Conservation (phyloP, 2,329 filamentous ascomycete species). For the Ophiostoma australiae region DNA sequence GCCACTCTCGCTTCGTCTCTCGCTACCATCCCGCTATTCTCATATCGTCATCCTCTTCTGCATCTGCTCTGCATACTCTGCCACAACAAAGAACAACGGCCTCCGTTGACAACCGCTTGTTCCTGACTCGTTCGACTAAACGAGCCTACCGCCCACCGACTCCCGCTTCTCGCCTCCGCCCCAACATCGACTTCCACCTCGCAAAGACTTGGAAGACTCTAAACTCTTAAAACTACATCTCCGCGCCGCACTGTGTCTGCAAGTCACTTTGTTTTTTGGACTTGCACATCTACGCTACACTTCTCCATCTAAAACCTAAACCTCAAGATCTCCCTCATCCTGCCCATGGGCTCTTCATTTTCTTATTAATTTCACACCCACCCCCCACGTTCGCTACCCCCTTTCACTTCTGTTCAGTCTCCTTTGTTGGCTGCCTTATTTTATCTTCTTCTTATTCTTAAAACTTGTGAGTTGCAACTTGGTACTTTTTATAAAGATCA, state of each 20-base stretch:
- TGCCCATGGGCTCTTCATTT: constrained; percentile 10
- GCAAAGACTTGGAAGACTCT: background rate
- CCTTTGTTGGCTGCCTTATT: background rate
- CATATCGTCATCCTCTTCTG: background rate
- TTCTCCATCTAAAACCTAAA: background rate
- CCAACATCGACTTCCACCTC: background rate
- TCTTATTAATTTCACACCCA: background rate
- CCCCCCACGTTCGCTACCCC: constrained; percentile 18
- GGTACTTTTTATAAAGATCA: background rate
- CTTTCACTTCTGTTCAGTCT: constrained; percentile 1
- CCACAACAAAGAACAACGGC: background rate
- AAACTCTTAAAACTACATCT: background rate
- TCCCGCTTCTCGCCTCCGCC: background rate
- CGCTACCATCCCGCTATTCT: background rate
- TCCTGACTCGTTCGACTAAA: background rate
- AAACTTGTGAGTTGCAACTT: background rate
- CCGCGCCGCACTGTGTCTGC: background rate
- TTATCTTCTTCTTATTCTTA: background rate
- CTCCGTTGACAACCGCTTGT: background rate
- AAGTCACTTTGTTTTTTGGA: background rate
- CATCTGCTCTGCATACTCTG: background rate
- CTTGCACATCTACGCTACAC: background rate
- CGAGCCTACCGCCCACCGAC: background rate
- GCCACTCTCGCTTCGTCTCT: constrained; percentile 9
- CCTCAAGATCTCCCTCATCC: background rate